These are phyloP conservation scores for Collybia mongolica DNA, from an alignment of 768 basidiomycete species.

Conservation along the genomic window DNA sequence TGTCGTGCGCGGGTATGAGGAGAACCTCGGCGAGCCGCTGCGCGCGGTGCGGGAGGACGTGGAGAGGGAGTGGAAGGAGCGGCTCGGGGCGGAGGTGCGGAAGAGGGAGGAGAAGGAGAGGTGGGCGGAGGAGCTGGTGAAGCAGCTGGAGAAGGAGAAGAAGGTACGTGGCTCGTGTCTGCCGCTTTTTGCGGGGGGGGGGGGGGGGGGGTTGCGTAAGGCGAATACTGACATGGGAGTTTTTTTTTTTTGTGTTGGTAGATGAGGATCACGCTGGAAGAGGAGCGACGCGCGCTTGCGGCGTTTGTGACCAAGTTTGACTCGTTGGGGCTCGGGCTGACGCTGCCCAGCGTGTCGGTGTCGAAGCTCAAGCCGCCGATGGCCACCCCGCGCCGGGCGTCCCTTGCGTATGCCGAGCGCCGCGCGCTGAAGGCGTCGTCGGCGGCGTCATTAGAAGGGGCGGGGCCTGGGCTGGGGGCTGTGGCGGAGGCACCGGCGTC, in stretches of 20 bases:
- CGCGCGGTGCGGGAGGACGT: conserved; percentile 68
- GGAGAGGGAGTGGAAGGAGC: conserved; percentile 68
- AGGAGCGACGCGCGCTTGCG: conserved; percentile 74
- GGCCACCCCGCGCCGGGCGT: conserved; percentile 51
- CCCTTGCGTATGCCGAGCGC: conserved; percentile 47
- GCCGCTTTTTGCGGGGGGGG: no score
- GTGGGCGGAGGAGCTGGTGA: conserved; percentile 75
- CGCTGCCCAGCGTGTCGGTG: conserved; percentile 22
- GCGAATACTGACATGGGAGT: no score
- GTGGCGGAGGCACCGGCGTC: conserved; percentile 26
- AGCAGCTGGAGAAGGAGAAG: conserved; percentile 78
- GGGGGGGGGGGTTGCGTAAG: no score
- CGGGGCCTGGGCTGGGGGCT: conserved; percentile 18
- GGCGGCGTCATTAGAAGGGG: background rate
- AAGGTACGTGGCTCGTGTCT: conserved; percentile 49
- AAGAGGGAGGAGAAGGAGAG: conserved; percentile 66
- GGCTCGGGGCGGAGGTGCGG: conserved; percentile 56
- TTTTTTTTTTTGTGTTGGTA: conserved; percentile 18
- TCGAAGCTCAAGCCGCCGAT: conserved; percentile 47
- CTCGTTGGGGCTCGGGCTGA: conserved; percentile 55
- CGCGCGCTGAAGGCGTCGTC: conserved; percentile 18
- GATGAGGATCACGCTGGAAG: conserved; percentile 65
- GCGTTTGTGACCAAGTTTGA: conserved; percentile 85
- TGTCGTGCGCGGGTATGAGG: conserved; percentile 67
- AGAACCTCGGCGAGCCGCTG: conserved; percentile 68